Base-by-base conservation (phyloP, 1,139 yeast genomes). In the Blastobotrys indianensis region DNA sequence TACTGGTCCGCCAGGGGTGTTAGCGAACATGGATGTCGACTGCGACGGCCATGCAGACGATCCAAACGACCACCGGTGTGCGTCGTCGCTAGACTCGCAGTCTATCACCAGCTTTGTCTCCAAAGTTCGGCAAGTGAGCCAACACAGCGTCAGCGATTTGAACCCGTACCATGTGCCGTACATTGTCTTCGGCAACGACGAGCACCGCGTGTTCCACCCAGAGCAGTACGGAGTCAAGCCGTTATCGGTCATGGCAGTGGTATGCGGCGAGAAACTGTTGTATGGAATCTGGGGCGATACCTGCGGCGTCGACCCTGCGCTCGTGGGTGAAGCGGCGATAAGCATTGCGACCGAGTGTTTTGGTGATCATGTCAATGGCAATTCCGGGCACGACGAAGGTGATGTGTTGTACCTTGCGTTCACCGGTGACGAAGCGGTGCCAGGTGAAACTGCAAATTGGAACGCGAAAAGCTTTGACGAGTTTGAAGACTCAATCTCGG, bases 331-430 rank as follows among this genome's bases (percentile, higher is more conserved):
- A 28, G 50, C 46, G n/a, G 28, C 41, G 4, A 36, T 47, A 17
- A 12, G 44, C 9, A 43, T 47, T 11, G 50, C 49, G 2, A 45
- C 50, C 2, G 46, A 31, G 16, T 47, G 50, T 25, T 47, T 39
- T 23, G 50, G 50, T 9, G 29, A 38, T 2, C 10, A 16, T 2
- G 42, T 47, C 42, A 44, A 55, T 38, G 45, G 45, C 15, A 76
- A 74, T 55, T 69, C 74, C 16, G 74, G 77, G 39, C 73, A 76
- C 30, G 78, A 73, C 48, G 70, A 72, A 54, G 72, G 77, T 35
- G 79, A 79, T 53, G 76, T 73, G 54, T 70, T 78, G 36, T 75
- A 75, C 51, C 65, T 68, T 51, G 78, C 74, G 53, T 68, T 77
- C 39, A 61, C 73, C 25, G 70, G 77, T 15, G 57, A 76, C 46